Base-by-base conservation (phyloP, 2,329 filamentous ascomycete species). In the Monilinia fructicola region DNA sequence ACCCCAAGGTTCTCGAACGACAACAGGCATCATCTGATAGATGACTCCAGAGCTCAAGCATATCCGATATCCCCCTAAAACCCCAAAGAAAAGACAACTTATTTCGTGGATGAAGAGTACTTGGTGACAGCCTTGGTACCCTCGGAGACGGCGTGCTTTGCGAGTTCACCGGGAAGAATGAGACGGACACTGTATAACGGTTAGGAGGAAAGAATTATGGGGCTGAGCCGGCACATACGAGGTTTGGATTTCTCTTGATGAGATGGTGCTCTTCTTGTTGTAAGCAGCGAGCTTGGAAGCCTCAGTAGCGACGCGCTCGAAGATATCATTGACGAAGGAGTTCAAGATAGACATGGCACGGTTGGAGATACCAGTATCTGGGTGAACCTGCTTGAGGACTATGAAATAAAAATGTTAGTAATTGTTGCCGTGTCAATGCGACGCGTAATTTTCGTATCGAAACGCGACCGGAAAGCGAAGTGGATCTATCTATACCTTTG, bases 251-350 rank as follows among this genome's bases (percentile, higher is more conserved):
- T 99, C 95, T 78, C 95, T 91, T 74, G 95, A 98, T 65, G 94
- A 98, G 83, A 99, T 99, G 80, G 95, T 99, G 62, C 94, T 98
- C 88, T 99, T 99, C 91, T 98, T 99, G 90, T 99, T 99, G 87
- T 99, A 99, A 72, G 95, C 95, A 75, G 95, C 95, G 70, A 99
- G 90, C 90, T 99, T 99, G 80, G 92, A 97, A 63, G 95, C 95
- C 84, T 99, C 95, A 68, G 95, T 97, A 73, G 95, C 95, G 75
- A 99, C 94, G 76, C 95, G 93, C 90, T 99, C 95, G 81, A 99
- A 99, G 80, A 99, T 99, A 78, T 99, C 93, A 80, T 98, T 99
- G 85, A 99, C 95, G 79, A 99, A 99, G 0, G 95, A 99, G 90
- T 99, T 99, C 78, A 99, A 84, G 79, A 99, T 99, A 66, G 93